Evolutionary conservation across 805 yeast species (phyloP).

Genomic region (Lachancea nothofagi): DNA sequence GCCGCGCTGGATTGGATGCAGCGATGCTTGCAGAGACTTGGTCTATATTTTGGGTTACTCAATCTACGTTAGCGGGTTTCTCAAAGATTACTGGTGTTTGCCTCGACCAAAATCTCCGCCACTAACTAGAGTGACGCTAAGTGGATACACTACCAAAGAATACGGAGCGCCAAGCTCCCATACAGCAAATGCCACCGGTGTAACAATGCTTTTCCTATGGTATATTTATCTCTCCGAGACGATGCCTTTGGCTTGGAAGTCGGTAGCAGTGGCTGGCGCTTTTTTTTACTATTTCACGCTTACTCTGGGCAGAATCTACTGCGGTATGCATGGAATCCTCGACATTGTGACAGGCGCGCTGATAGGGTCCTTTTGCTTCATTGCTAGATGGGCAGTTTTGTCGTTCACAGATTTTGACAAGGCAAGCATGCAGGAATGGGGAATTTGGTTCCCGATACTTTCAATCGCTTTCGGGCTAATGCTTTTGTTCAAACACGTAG

Average conservation of each 20-base stretch:
- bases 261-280: conserved; percentile 8
- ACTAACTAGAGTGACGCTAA: conserved; percentile 78
- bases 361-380: conserved; percentile 53
- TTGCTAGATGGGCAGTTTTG: conserved; percentile 40
- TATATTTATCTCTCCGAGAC: conserved; percentile 16
- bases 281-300: conserved; percentile 54
- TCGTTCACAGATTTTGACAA: conserved; percentile 45
- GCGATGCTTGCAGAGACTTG: conserved; percentile 56
- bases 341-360: conserved; percentile 65
- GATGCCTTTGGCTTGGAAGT: conserved; percentile 4
- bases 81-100: conserved; percentile 80
- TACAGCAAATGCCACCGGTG: conserved; percentile 90
- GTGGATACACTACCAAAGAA: conserved; percentile 85
- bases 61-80: conserved; percentile 62
- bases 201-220: conserved; percentile 46
- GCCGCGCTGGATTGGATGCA: conserved; percentile 75
- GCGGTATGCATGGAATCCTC: conserved; percentile 95
- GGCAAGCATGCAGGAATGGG: conserved; percentile 17
- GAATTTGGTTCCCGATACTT: conserved; percentile 32
- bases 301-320: conserved; percentile 77
- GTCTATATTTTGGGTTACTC: conserved; percentile 56
- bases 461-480: conserved; percentile 39
- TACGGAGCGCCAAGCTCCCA: conserved; percentile 95
- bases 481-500: conserved; percentile 64
- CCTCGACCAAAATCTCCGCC: conserved; percentile 96